phyloP scores from a whole-genome alignment of 2,329 filamentous ascomycete species.

The Aspergillus sergii region DNA sequence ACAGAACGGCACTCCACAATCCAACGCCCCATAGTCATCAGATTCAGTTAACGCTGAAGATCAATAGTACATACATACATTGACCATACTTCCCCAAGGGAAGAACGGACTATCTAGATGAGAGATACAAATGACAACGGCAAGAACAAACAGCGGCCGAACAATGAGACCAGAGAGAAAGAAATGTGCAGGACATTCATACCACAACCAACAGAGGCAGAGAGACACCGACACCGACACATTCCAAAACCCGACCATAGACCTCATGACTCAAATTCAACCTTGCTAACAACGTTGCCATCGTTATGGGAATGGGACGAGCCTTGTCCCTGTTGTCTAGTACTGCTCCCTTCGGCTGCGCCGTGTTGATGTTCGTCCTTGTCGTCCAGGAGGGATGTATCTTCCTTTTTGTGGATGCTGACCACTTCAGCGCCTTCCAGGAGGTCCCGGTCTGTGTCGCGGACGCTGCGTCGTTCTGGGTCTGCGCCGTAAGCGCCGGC shows the following conservation, averaged over 20 bases:
- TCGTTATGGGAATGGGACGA: constrained; percentile 22
- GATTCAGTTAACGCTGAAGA: constrained; percentile 6
- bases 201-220: neutral
- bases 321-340: constrained; percentile 1
- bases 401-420: constrained; percentile 41
- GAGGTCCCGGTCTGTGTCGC: constrained; percentile 59
- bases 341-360: constrained; percentile 10
- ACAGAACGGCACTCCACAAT: neutral
- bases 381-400: constrained; percentile 31
- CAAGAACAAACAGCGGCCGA: neutral
- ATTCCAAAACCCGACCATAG: neutral
- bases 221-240: neutral
- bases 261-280: constrained; percentile 40
- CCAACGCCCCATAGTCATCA: neutral
- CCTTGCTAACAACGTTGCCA: constrained; percentile 37
- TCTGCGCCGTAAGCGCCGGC: constrained; percentile 55
- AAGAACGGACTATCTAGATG: neutral
- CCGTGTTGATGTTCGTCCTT: constrained; percentile 21
- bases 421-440: constrained; percentile 73
- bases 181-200: neutral
- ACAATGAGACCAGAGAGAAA: neutral
- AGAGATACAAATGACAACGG: neutral
- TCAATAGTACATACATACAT: constrained; percentile 3
- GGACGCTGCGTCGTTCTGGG: constrained; percentile 58
- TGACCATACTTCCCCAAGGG: neutral